Evolutionary conservation across 169 alveolate genomes (phyloP).

Genomic region (Cryptosporidium bovis): DNA sequence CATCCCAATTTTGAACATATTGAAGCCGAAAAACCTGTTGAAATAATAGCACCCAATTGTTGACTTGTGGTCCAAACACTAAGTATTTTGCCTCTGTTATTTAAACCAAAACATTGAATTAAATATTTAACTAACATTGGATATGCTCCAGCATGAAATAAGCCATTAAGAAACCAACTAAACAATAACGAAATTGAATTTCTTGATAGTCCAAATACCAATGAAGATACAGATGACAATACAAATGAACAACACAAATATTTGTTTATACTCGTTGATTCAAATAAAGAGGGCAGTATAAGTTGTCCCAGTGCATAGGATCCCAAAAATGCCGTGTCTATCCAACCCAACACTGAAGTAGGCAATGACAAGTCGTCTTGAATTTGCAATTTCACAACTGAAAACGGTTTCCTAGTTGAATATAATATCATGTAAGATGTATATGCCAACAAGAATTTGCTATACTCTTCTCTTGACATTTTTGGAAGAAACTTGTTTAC

Average conservation of each 20-base stretch:
- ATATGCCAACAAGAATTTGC: constrained; percentile 71
- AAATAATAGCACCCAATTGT: constrained; percentile 78
- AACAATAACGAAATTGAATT: constrained; percentile 1
- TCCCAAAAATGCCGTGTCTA: constrained; percentile 80
- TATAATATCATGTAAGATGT: constrained; percentile 75
- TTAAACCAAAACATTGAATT: constrained; percentile 49
- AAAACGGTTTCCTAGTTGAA: constrained; percentile 79
- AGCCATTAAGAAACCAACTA: constrained; percentile 78
- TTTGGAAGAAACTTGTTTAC: constrained; percentile 36
- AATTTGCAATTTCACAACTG: constrained; percentile 78
- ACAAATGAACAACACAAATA: constrained; percentile 51
- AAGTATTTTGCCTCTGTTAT: constrained; percentile 75
- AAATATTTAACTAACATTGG: constrained; percentile 77
- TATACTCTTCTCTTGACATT: constrained; percentile 28
- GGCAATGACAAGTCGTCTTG: constrained; percentile 62
- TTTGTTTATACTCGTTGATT: constrained; percentile 9
- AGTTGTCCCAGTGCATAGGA: constrained; percentile 80
- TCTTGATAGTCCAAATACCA: constrained; percentile 66
- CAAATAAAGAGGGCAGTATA: constrained; percentile 74
- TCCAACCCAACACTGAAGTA: constrained; percentile 75
- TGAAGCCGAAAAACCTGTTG: constrained; percentile 79
- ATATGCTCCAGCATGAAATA: constrained; percentile 78
- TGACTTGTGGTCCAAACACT: constrained; percentile 81
- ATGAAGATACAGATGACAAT: constrained; percentile 63
- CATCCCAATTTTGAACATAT: constrained; percentile 77